Evolutionary conservation across 352 stramenopile genomes (phyloP).

Genomic region (Sclerospora graminicola): DNA sequence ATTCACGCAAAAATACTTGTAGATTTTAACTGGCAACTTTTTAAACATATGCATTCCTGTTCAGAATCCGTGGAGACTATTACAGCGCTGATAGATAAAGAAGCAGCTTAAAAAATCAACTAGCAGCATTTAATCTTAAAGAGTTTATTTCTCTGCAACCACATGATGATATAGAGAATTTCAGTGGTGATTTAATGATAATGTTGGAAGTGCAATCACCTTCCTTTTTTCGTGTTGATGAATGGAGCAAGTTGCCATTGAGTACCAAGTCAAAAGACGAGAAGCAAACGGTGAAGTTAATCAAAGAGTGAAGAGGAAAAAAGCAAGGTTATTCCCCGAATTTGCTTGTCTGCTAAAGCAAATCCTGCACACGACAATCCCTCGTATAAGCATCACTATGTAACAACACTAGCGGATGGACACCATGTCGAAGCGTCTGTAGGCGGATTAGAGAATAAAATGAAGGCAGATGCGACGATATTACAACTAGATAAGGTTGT

Average conservation of each 20-base stretch:
- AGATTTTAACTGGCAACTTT: conserved; percentile 45
- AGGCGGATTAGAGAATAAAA: conserved; percentile 19
- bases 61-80: conserved; percentile 5
- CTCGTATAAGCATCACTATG: conserved; percentile 18
- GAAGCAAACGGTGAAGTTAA: not conserved
- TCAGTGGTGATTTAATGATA: conserved; percentile 5
- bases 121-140: conserved; percentile 11
- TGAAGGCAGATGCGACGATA: conserved; percentile 17
- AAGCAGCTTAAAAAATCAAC: conserved; percentile 6
- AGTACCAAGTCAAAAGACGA: not conserved
- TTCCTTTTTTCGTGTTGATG: conserved; percentile 7
- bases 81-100: conserved; percentile 8
- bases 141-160: conserved; percentile 22
- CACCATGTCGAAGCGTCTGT: conserved; percentile 16
- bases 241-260: not conserved
- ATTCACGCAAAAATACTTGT: conserved; percentile 38
- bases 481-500: conserved; percentile 13
- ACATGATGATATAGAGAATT: conserved; percentile 2
- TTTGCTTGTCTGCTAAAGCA: conserved; percentile 22
- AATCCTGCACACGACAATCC: conserved; percentile 19
- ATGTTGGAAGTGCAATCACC: conserved; percentile 18
- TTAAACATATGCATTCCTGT: conserved; percentile 4
- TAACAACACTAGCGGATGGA: conserved; percentile 11
- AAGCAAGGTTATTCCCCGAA: conserved; percentile 1
- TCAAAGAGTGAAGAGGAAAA: not conserved